A percentile compares a stretch with the other conserved stretches of the same genome.
Evolutionary conservation across 2,329 filamentous ascomycete species (phyloP).

Genomic region (Cadophora sp.): DNA sequence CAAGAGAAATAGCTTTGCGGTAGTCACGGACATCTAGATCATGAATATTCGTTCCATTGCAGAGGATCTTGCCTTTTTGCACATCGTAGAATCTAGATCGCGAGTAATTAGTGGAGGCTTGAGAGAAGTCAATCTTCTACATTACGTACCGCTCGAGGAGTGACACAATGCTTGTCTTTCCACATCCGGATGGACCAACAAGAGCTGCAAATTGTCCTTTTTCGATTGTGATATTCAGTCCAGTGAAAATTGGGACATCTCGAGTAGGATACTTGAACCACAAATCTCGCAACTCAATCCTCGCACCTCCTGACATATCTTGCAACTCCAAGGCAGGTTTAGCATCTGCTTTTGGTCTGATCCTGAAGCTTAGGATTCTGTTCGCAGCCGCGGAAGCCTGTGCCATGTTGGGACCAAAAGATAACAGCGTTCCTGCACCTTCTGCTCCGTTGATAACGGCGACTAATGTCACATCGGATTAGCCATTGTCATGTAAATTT

Average conservation of each 20-base stretch:
- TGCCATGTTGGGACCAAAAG: slow-evolving; percentile 60
- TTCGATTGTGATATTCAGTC: slow-evolving; percentile 63
- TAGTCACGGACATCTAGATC: slow-evolving; percentile 66
- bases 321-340: slow-evolving; percentile 30
- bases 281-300: slow-evolving; percentile 62
- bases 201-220: slow-evolving; percentile 75
- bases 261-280: slow-evolving; percentile 68
- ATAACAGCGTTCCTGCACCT: slow-evolving; percentile 59
- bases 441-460: slow-evolving; percentile 59
- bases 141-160: slow-evolving; percentile 58
- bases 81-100: slow-evolving; percentile 71
- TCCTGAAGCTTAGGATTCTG: slow-evolving; percentile 56
- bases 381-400: slow-evolving; percentile 65
- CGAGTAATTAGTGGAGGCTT: neutral
- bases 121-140: neutral
- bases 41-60: slow-evolving; percentile 66
- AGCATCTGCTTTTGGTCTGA: slow-evolving; percentile 7
- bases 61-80: slow-evolving; percentile 66
- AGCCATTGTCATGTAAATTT: neutral
- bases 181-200: slow-evolving; percentile 70
- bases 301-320: slow-evolving; percentile 52
- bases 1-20: slow-evolving; percentile 69
- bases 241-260: slow-evolving; percentile 62
- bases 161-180: slow-evolving; percentile 75
- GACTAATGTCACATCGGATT: neutral